These are phyloP conservation scores for Scheffersomyces illinoinensis DNA, from an alignment of 1,139 yeast genomes.

Conservation along the genomic window DNA sequence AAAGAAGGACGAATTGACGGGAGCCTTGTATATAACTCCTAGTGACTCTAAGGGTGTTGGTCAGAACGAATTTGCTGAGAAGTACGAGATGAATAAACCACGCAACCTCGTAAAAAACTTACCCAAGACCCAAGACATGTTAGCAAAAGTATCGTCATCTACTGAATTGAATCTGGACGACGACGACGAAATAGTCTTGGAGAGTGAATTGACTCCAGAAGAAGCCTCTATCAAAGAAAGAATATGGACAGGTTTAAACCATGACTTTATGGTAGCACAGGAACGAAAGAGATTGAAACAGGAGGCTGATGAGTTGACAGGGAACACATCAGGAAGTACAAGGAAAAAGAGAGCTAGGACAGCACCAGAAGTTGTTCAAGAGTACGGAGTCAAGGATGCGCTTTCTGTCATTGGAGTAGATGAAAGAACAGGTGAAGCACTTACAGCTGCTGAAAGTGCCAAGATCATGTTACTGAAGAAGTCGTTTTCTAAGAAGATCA, in stretches of 20 bases:
- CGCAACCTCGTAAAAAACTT: slow-evolving; percentile 49
- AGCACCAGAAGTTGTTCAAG: slow-evolving; percentile 8
- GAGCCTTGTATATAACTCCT: slow-evolving; percentile 25
- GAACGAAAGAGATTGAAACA: slow-evolving; percentile 80
- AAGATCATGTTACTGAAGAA: slow-evolving; percentile 68
- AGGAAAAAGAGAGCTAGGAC: slow-evolving; percentile 38
- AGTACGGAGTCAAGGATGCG: slow-evolving; percentile 38
- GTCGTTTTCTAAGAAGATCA: slow-evolving; percentile 81
- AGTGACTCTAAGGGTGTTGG: slow-evolving; percentile 17
- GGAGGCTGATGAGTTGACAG: slow-evolving; percentile 84
- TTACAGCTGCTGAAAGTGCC: slow-evolving; percentile 72
- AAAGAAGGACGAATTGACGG: slow-evolving; percentile 20
- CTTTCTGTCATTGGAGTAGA: slow-evolving; percentile 42
- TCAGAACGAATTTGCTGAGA: slow-evolving; percentile 20
- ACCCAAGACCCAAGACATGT: slow-evolving; percentile 57
- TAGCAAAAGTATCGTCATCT: slow-evolving; percentile 57
- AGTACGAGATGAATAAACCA: slow-evolving; percentile 47
- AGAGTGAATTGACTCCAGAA: slow-evolving; percentile 65
- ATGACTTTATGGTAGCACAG: slow-evolving; percentile 81
- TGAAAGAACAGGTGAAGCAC: slow-evolving; percentile 43
- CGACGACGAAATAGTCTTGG: slow-evolving; percentile 64
- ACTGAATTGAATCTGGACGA: slow-evolving; percentile 63
- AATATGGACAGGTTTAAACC: slow-evolving; percentile 86
- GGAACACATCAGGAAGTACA: slow-evolving; percentile 58
- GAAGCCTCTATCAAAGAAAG: slow-evolving; percentile 72